Evolutionary conservation across 129 eudicot species (phyloP).

Genomic region (Scalesia atractyloides): DNA sequence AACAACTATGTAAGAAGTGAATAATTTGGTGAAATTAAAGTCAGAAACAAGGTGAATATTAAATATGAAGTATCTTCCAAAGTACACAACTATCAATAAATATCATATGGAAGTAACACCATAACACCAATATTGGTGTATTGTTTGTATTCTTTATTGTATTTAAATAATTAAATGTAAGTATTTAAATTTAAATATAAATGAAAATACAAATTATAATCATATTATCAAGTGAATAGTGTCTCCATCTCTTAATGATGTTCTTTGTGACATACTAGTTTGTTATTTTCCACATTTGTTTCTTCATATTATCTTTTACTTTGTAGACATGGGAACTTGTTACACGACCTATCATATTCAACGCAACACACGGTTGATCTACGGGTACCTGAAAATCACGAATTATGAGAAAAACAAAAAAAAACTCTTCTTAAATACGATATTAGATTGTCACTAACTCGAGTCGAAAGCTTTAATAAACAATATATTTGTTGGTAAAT

Average conservation of each 20-base stretch:
- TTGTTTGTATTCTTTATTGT: not conserved
- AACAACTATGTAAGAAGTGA: too few species aligned
- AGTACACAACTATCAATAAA: not conserved
- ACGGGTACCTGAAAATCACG: slow-evolving; percentile 56
- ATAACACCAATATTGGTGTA: not conserved
- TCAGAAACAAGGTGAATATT: too few species aligned
- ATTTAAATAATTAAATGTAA: not conserved
- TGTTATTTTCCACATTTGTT: slow-evolving; percentile 3
- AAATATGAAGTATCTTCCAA: not conserved
- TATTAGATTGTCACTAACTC: not conserved
- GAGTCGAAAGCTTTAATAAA: not conserved
- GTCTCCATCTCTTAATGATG: not conserved
- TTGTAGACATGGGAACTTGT: slow-evolving; percentile 44
- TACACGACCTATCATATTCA: slow-evolving; percentile 52
- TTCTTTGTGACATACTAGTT: not conserved
- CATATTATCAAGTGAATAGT: not conserved
- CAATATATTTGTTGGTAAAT: not conserved
- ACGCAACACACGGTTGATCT: slow-evolving; percentile 74
- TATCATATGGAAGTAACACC: not conserved
- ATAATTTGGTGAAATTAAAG: too few species aligned
- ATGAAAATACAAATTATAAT: not conserved
- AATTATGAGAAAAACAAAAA: not conserved
- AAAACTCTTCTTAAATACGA: not conserved
- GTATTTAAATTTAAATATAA: too few species aligned
- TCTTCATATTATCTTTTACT: slow-evolving; percentile 3